Base-by-base conservation (phyloP, 108 stramenopile species). In the Cyclotella choctawhatcheeana region DNA sequence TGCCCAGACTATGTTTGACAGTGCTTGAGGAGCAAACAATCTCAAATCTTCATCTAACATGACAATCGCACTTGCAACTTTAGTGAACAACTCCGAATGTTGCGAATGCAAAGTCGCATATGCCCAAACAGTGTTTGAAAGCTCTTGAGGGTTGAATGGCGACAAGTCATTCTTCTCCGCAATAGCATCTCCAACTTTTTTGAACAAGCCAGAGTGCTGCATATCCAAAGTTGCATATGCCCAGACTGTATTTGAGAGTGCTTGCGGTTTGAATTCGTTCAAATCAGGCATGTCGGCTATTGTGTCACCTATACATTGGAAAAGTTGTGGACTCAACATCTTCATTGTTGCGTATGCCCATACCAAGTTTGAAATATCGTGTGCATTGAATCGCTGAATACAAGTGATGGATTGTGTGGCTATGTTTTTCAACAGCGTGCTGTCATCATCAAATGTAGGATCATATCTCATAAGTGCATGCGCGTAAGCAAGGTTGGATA, bases 1-100 rank as follows among this genome's bases (percentile, higher is more conserved):
- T 45, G 69, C 69, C 69, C 69, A 70, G 2, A 52, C 58, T 4
- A 25, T 59, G 43, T 59, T 70, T 32, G 69, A 70, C 8, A 67
- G 10, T 10, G 51, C 50, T 27, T 52, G 51, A 22, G 51, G 69
- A 12, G 43, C 47, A 44, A 59, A 70, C 32, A 17, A 21, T 26
- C 18, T 37, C 34, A 59, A 35, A 18, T 60, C 35, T 37, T 59
- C 33, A 10, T 59, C 25, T 13, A 20, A n/a, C 8, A 5, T 25
- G 14, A 30, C 24, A 14, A 59, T 48, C 0, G 13, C 13, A 29
- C 33, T 30, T 7, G 30, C 69, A 32, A 70, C 44, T 58, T 4
- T 32, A 14, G 43, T 37, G 24, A 70, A 59, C 31, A 70, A 32
- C 7, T 21, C 34, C 2, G 58, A 21, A 59, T 59, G 58, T 17